Evolutionary conservation across 2,329 filamentous ascomycete genomes (phyloP).

Genomic region (Trichoderma guizhouense): DNA sequence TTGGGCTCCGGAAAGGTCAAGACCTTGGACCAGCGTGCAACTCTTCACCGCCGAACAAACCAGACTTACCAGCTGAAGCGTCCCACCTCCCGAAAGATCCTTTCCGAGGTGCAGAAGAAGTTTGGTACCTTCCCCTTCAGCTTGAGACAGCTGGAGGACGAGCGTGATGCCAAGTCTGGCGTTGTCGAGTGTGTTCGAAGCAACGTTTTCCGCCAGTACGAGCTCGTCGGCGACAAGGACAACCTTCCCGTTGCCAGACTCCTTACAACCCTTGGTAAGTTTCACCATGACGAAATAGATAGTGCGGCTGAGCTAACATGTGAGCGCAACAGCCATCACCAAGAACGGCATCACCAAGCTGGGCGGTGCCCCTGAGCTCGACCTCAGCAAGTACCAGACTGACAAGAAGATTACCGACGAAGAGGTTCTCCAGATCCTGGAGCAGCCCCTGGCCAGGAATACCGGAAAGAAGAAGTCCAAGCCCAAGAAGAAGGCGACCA

Average conservation of each 20-base stretch:
- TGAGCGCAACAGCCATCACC: conserved; percentile 67
- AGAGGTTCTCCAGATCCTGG: conserved; percentile 91
- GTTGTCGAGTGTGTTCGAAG: conserved; percentile 94
- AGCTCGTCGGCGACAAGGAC: conserved; percentile 93
- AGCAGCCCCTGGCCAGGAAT: conserved; percentile 80
- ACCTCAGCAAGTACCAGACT: conserved; percentile 80
- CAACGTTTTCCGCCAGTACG: conserved; percentile 91
- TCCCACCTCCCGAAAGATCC: conserved; percentile 83
- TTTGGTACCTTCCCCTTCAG: conserved; percentile 98
- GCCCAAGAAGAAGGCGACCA: conserved; percentile 64
- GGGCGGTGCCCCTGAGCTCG: conserved; percentile 69
- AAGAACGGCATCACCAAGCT: conserved; percentile 95
- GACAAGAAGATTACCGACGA: conserved; percentile 98
- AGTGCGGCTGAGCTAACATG: conserved; percentile 5
- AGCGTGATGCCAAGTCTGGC: conserved; percentile 91
- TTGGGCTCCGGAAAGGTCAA: conserved; percentile 93
- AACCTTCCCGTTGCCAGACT: conserved; percentile 77
- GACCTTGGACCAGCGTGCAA: conserved; percentile 80
- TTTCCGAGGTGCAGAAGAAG: conserved; percentile 95
- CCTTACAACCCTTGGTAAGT: conserved; percentile 88
- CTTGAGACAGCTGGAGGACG: conserved; percentile 92
- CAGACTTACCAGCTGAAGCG: conserved; percentile 93
- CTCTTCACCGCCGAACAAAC: conserved; percentile 86
- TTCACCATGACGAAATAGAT: conserved; percentile 4
- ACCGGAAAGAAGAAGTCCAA: conserved; percentile 94